Percentiles rank a stretch among this genome's conserved stretches.
Conservation (phyloP, 2,329 filamentous ascomycete genomes). For the Phialophora tarda region DNA sequence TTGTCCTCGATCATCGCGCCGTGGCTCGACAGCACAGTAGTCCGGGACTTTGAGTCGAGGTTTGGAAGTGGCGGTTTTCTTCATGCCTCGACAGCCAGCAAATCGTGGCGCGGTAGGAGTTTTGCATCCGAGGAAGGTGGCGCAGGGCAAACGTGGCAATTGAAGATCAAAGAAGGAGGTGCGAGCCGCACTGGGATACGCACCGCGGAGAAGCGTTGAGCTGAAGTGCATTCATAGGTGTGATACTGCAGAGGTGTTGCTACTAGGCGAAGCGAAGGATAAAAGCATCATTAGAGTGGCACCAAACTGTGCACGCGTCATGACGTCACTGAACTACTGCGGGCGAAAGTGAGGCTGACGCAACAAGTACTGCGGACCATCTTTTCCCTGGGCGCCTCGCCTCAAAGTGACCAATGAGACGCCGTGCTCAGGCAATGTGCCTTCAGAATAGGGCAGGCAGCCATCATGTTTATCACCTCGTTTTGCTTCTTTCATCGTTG, state of each 20-base stretch:
- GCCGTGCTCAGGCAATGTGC: neutral
- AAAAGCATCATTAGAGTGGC: neutral
- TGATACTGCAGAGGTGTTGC: neutral
- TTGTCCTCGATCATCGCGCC: slow-evolving; percentile 52
- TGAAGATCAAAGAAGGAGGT: neutral
- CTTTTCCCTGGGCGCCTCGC: neutral
- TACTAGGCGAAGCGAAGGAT: neutral
- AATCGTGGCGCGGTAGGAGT: neutral
- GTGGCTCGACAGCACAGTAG: slow-evolving; percentile 42
- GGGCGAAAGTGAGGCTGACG: neutral
- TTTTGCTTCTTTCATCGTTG: neutral
- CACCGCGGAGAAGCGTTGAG: neutral
- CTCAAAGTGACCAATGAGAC: neutral
- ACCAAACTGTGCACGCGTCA: neutral
- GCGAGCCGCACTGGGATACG: neutral
- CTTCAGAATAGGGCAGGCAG: neutral
- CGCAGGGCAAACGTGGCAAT: neutral
- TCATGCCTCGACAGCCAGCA: slow-evolving; percentile 34
- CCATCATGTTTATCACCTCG: neutral
- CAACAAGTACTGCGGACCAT: neutral
- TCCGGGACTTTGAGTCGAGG: slow-evolving; percentile 39
- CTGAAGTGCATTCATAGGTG: neutral
- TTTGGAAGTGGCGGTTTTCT: slow-evolving; percentile 34
- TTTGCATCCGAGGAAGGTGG: neutral
- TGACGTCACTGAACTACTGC: neutral